These are phyloP conservation scores for Xanthoparmelia taractica DNA, from an alignment of 495 filamentous ascomycete species.

Conservation along the genomic window DNA sequence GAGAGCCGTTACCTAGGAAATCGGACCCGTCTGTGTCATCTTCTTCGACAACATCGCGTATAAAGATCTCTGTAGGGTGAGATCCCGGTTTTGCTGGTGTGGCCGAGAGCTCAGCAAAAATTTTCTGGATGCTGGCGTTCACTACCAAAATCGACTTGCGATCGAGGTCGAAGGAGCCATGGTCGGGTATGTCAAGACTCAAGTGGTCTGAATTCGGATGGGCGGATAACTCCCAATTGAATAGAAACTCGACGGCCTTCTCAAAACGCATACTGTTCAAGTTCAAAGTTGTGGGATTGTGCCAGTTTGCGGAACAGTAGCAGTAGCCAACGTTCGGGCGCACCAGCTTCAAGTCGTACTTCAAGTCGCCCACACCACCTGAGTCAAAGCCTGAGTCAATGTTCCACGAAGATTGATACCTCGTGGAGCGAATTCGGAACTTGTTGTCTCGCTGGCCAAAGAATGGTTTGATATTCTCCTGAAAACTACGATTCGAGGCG, in stretches of 20 bases:
- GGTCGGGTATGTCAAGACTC: not conserved
- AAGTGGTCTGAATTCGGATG: not conserved
- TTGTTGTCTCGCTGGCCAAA: not conserved
- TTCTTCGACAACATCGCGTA: not conserved
- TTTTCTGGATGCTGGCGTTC: not conserved
- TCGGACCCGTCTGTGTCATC: not conserved
- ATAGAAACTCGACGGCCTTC: not conserved
- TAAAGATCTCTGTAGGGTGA: not conserved
- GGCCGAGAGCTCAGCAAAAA: not conserved
- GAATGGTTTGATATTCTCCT: not conserved
- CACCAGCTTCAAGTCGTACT: not conserved
- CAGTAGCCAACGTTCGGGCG: constrained; percentile 5
- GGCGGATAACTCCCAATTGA: not conserved
- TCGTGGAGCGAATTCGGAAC: not conserved
- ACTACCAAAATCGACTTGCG: not conserved
- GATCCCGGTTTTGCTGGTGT: not conserved
- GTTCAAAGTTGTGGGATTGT: not conserved
- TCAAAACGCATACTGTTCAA: not conserved
- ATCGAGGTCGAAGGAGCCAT: not conserved
- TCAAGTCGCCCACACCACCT: not conserved
- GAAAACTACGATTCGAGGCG: not conserved
- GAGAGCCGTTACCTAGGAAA: not conserved
- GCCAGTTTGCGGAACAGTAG: not conserved
- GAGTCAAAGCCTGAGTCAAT: not conserved
- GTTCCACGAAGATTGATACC: not conserved